Base-by-base conservation (phyloP, 1,139 yeast genomes). In the Lodderomyces orthopsilosis region DNA sequence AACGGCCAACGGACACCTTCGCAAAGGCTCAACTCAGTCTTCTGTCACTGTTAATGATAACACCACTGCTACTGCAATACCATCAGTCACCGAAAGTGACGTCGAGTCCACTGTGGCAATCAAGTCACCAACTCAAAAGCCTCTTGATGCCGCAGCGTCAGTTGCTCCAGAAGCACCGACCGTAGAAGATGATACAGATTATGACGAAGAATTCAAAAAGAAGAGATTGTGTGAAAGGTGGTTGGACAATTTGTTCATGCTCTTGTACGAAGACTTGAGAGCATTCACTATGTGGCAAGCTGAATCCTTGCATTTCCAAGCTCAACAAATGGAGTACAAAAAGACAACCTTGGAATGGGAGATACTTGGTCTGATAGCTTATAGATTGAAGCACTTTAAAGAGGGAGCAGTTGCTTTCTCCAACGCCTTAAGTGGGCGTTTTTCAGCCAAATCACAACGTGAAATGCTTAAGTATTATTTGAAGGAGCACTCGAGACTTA, bases 291-390 rank as follows among this genome's bases (percentile, higher is more conserved):
- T 86, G 62, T 87, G 98, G 97, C 94, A 93, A 58, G 91, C 96
- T 1, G 98, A 93, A 60, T 70, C 61, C 40, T 72, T 74, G 46
- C 78, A 74, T 53, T 78, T 81, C 58, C 79, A 78, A 56, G 82
- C 87, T 15, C 88, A 83, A 55, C 87, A 86, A 61, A 74, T 81
- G 63, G 85, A 82, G 37, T 78, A 85, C 53, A 81, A 80, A 56
- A 91, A 87, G 64, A 80, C 89, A 43, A 86, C 96, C 0, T 69
- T 88, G 45, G 98, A 93, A 64, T 93, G 98, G 98, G 96, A 91
- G 62, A 74, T 91, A 36, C 77, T 91, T 49, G 98, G 98, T 0
- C 74, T 81, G 45, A 81, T 89, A 37, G 90, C 96, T 4, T 77
- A 77, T 55, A 77, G 96, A 48, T 79, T 91, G 37, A 84, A 85